Evolutionary conservation across 2,329 filamentous ascomycete genomes (phyloP).

Genomic region (Xylaria sp.): DNA sequence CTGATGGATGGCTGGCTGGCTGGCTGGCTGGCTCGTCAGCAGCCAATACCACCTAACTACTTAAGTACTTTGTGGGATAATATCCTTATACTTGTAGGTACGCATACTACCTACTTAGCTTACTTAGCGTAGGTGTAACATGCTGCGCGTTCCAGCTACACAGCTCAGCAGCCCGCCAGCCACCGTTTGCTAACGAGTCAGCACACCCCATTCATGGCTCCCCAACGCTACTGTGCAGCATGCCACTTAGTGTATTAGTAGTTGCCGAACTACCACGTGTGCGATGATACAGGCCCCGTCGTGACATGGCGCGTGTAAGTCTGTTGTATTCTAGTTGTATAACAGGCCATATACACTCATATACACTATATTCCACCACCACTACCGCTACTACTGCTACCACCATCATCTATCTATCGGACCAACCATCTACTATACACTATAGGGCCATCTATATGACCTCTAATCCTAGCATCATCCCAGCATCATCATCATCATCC

Average conservation of each 20-base stretch:
- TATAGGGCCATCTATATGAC: background rate
- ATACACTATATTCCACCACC: too few species aligned
- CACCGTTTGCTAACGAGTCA: background rate
- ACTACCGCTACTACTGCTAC: too few species aligned
- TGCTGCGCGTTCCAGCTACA: slow-evolving; percentile 17
- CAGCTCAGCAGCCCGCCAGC: background rate
- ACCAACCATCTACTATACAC: background rate
- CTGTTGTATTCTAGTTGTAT: too few species aligned
- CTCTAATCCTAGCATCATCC: background rate
- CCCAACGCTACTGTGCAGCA: background rate
- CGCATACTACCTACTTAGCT: too few species aligned
- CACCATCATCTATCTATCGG: too few species aligned
- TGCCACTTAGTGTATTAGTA: background rate
- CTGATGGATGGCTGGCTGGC: slow-evolving; percentile 2
- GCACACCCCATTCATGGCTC: background rate
- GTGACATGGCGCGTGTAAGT: slow-evolving; percentile 7
- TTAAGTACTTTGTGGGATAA: background rate
- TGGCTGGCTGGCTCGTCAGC: slow-evolving; percentile 22
- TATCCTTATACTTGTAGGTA: background rate
- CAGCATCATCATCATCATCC: too few species aligned
- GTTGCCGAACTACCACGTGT: slow-evolving; percentile 23
- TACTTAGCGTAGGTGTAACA: too few species aligned
- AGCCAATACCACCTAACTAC: slow-evolving; percentile 1
- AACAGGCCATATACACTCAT: too few species aligned
- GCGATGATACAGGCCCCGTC: slow-evolving; percentile 1